Evolutionary conservation across 371 early-diverging fungal species (phyloP).

Genomic region (Homolaphlyctis polyrhiza): DNA sequence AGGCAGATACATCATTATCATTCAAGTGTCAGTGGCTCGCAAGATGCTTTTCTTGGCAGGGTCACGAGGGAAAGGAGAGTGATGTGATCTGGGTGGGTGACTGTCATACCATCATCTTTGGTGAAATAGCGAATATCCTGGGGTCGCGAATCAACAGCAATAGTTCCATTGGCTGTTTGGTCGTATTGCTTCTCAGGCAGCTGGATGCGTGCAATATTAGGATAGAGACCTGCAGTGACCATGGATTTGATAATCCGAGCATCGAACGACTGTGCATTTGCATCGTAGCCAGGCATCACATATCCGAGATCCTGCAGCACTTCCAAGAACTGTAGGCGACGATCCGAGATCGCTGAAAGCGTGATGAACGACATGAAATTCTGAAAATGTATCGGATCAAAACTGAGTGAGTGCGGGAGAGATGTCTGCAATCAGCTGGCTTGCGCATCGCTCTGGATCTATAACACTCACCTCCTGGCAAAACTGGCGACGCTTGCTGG

Average conservation of each 20-base stretch:
- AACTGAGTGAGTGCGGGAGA: neutral
- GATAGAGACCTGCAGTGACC: slow-evolving; percentile 34
- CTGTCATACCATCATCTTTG: slow-evolving; percentile 41
- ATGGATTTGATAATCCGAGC: slow-evolving; percentile 22
- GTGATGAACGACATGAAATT: slow-evolving; percentile 59
- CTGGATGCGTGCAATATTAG: slow-evolving; percentile 64
- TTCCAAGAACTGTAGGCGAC: slow-evolving; percentile 28
- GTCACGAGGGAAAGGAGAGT: neutral
- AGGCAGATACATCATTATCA: neutral
- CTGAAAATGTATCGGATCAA: slow-evolving; percentile 9
- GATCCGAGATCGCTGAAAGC: slow-evolving; percentile 26
- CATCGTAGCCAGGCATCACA: neutral
- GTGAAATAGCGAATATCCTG: slow-evolving; percentile 66
- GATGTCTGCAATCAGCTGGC: neutral
- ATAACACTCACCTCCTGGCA: slow-evolving; percentile 23
- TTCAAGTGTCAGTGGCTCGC: slow-evolving; percentile 5
- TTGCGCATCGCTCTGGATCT: neutral
- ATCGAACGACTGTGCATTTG: slow-evolving; percentile 15
- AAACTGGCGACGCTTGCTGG: slow-evolving; percentile 16
- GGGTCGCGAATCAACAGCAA: slow-evolving; percentile 68
- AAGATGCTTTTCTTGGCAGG: neutral
- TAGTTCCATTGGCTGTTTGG: slow-evolving; percentile 64
- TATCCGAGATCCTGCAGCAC: slow-evolving; percentile 24
- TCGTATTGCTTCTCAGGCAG: slow-evolving; percentile 70
- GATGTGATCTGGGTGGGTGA: too few species aligned